Base-by-base conservation (phyloP, 352 stramenopile species). In the Pythium brachiatum region DNA sequence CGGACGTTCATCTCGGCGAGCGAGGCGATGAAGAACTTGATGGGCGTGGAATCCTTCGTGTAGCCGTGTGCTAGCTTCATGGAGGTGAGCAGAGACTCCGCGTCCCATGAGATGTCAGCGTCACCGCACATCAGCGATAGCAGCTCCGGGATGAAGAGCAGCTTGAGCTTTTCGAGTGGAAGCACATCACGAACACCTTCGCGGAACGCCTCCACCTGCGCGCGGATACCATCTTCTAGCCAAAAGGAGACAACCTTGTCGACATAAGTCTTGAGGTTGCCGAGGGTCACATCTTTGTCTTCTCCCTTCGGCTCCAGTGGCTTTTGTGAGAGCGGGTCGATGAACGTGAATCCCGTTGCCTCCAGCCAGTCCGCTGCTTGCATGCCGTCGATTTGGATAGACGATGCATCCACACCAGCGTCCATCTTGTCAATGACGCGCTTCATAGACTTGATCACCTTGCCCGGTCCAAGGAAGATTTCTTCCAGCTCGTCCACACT, bases 1-100 rank as follows among this genome's bases (percentile, higher is more conserved):
- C 52, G 20, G 6, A 75, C 62, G 29, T 70, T 61, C 84, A 95
- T 92, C 43, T 78, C 72, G n/a, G 85, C 81, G 18, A 95, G 54
- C 5, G 83, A 76, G 52, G 89, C 66, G 41, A 90, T 74, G 41
- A 95, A 89, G 55, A 71, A 89, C 54, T 86, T 66, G 36, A 95
- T 76, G 0, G 84, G 79, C 23, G 67, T 56, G 31, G 81, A 92
- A 26, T 89, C 74, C n/a, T 83, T 87, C 11, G 84, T 92, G 73
- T 90, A 95, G 13, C 86, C 86, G 53, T 95, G 86, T 3, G 83
- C 81, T 53, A 94, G 75, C 66, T 92, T 95, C 57, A 90, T 86
- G 29, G 84, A 73, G 66, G 79, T 77, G 20, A 76, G 63, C 25
- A 95, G 74, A 20, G 79, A 90, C n/a, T 66, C 73, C 2, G 73